phyloP scores from a whole-genome alignment of 176 grass and related monocot genomes.

The Secale cereale region DNA sequence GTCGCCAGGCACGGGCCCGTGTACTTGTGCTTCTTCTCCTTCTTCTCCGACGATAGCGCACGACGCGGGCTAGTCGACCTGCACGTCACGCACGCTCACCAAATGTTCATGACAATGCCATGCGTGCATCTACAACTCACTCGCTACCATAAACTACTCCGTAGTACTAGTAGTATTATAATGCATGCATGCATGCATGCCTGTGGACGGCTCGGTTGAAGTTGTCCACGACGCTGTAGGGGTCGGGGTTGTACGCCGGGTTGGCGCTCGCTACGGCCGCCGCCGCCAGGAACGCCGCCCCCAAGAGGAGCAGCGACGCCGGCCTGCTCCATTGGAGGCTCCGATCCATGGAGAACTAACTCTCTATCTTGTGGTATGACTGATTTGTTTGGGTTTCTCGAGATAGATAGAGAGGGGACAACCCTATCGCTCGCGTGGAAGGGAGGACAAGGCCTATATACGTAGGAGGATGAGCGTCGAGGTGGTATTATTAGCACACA shows the following conservation, averaged over 20 bases:
- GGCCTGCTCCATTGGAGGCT: slow-evolving; percentile 30
- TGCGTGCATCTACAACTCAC: background rate
- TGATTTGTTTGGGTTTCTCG: background rate
- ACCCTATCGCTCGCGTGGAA: slow-evolving; percentile 20
- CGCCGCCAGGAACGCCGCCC: slow-evolving; percentile 32
- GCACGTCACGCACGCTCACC: background rate
- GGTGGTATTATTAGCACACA: slow-evolving; percentile 32
- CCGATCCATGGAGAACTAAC: slow-evolving; percentile 6
- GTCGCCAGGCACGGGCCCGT: slow-evolving; percentile 46
- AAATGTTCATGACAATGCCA: background rate
- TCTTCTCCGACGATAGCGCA: background rate
- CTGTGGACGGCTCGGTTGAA: slow-evolving; percentile 62
- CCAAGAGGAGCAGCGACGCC: slow-evolving; percentile 43
- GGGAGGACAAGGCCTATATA: slow-evolving; percentile 20
- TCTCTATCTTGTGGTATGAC: background rate
- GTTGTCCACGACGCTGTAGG: slow-evolving; percentile 42
- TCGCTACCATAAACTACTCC: too few species aligned
- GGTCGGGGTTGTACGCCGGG: slow-evolving; percentile 52
- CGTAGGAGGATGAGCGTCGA: background rate
- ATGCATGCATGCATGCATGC: slow-evolving; percentile 16
- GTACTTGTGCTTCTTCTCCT: background rate
- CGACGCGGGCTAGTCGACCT: slow-evolving; percentile 37
- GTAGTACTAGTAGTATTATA: too few species aligned
- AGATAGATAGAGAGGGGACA: background rate
- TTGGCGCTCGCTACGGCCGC: slow-evolving; percentile 21